These are phyloP conservation scores for Cydonia oblonga DNA, from an alignment of 331 rosid species.

Conservation along the genomic window DNA sequence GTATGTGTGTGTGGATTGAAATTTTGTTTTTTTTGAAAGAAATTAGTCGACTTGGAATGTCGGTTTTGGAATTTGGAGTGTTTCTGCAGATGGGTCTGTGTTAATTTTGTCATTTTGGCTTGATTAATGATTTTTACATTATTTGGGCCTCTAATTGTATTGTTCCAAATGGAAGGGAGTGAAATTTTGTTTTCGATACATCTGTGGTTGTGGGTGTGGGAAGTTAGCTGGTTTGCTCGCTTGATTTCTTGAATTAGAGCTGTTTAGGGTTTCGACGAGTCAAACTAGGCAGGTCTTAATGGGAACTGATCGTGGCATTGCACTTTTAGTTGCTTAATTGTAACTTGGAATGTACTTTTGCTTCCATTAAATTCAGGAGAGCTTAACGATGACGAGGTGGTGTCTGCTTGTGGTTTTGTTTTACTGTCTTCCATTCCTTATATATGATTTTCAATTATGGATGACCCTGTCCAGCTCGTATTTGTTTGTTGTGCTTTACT, in stretches of 20 bases:
- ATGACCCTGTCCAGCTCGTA: conserved; percentile 6
- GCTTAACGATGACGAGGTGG: conserved; percentile 16
- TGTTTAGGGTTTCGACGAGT: conserved; percentile 13
- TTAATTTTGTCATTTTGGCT: conserved; percentile 14
- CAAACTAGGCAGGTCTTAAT: conserved; percentile 29
- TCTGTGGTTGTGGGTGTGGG: conserved; percentile 11
- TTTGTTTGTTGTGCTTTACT: neutral
- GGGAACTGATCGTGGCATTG: conserved; percentile 19
- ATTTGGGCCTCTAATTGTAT: conserved; percentile 3
- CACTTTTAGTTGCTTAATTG: conserved; percentile 9
- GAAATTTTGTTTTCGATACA: conserved; percentile 11
- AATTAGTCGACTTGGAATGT: conserved; percentile 11
- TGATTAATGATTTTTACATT: conserved; percentile 7
- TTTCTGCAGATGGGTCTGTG: conserved; percentile 2
- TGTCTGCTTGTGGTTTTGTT: conserved; percentile 14
- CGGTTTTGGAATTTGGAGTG: conserved; percentile 11
- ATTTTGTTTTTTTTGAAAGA: conserved; percentile 1
- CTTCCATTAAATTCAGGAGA: conserved; percentile 3
- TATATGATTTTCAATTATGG: conserved; percentile 3
- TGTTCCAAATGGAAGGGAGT: conserved; percentile 13
- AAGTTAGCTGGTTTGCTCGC: conserved; percentile 19
- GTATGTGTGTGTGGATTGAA: conserved; percentile 35
- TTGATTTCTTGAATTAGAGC: conserved; percentile 10
- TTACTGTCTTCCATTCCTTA: conserved; percentile 16
- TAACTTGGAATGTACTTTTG: conserved; percentile 4